Evolutionary conservation across 2,329 filamentous ascomycete species (phyloP).

Genomic region (Xylaria sp.): DNA sequence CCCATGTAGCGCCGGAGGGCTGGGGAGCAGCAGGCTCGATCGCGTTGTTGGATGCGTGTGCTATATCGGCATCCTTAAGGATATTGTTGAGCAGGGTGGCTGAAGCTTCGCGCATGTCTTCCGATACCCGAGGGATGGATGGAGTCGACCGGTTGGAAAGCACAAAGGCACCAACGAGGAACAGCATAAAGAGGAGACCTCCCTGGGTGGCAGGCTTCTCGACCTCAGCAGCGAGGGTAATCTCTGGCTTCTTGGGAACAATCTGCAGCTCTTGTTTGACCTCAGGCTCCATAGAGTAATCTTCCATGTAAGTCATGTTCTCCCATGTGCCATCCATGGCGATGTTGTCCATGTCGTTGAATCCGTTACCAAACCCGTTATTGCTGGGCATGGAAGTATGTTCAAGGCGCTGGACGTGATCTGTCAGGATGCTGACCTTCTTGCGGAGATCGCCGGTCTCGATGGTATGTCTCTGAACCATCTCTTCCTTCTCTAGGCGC

Average conservation of each 20-base stretch:
- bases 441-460: constrained; percentile 92
- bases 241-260: constrained; percentile 60
- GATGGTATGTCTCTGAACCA: constrained; percentile 85
- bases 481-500: constrained; percentile 87
- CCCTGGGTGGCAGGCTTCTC: constrained; percentile 77
- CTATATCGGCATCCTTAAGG: constrained; percentile 77
- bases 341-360: constrained; percentile 79
- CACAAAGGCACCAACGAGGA: constrained; percentile 95
- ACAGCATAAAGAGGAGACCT: constrained; percentile 88
- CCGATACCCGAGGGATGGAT: constrained; percentile 77
- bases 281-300: constrained; percentile 68
- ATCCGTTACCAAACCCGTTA: constrained; percentile 71
- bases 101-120: constrained; percentile 80
- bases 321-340: constrained; percentile 85
- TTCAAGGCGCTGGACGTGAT: constrained; percentile 74
- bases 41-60: constrained; percentile 48
- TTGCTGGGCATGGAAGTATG: constrained; percentile 63
- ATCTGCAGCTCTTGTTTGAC: constrained; percentile 65
- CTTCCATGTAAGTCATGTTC: constrained; percentile 77
- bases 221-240: constrained; percentile 52
- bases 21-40: constrained; percentile 56
- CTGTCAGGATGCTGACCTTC: constrained; percentile 83
- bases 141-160: constrained; percentile 80
- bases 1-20: constrained; percentile 58
- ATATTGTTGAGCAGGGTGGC: constrained; percentile 80